Evolutionary conservation across 2,329 filamentous ascomycete species (phyloP).

Genomic region (Fusarium nelsonii): DNA sequence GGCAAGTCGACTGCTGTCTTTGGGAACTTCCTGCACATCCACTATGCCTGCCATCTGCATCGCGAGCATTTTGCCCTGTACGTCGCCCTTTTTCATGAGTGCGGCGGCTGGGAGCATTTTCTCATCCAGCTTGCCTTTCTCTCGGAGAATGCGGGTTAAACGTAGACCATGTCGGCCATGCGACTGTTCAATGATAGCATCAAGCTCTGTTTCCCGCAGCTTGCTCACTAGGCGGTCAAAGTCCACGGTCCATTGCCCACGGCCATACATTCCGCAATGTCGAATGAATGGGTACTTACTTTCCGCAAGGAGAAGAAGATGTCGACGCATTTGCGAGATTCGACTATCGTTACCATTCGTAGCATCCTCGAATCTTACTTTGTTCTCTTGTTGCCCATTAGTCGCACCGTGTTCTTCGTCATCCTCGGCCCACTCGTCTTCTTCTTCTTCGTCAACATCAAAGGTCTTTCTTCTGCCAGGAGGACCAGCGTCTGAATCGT

Average conservation of each 20-base stretch:
- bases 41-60: constrained; percentile 90
- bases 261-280: constrained; percentile 71
- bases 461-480: constrained; percentile 35
- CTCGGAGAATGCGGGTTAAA: constrained; percentile 84
- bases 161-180: constrained; percentile 83
- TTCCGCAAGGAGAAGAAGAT: constrained; percentile 78
- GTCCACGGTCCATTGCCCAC: constrained; percentile 85
- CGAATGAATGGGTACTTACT: constrained; percentile 76
- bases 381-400: constrained; percentile 55
- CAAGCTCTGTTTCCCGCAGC: constrained; percentile 82
- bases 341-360: constrained; percentile 58
- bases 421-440: constrained; percentile 51
- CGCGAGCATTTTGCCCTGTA: constrained; percentile 84
- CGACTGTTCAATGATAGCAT: constrained; percentile 81
- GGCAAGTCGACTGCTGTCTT: constrained; percentile 84
- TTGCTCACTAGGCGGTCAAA: constrained; percentile 78
- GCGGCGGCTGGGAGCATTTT: constrained; percentile 85
- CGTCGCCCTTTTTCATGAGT: constrained; percentile 85
- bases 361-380: constrained; percentile 66
- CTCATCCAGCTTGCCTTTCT: constrained; percentile 94
- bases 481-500: constrained; percentile 52
- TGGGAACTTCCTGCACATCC: constrained; percentile 93
- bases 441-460: constrained; percentile 52
- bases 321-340: constrained; percentile 74
- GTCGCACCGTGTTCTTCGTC: constrained; percentile 49